Base-by-base conservation (phyloP, 2,329 filamentous ascomycete species). In the Chrysoporthe austroafricana region DNA sequence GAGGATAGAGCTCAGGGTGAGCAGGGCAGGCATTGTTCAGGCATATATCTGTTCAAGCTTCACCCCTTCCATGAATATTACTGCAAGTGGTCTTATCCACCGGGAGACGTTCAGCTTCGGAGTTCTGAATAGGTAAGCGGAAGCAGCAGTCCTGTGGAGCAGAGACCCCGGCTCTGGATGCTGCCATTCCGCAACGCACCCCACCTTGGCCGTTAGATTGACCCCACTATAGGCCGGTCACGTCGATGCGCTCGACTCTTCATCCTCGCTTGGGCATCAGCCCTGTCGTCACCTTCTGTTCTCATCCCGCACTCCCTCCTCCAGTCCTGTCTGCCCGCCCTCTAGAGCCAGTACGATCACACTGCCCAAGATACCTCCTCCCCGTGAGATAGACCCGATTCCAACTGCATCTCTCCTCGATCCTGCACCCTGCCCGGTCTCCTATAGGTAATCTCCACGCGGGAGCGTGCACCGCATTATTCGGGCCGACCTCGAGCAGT, bases 401-500 rank as follows among this genome's bases (percentile, higher is more conserved):
- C 26, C 6, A 14, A 32, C 32, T 54, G 32, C 32, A 54, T 26
- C 50, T 26, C 4, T 2, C 50, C 50, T 21, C 50, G 21, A 21
- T 32, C 32, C 60, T 62, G 18, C 42, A 50, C 52, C 48, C 64
- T 62, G 57, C 58, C 48, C 16, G n/a, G 21, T 2, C 39, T 42
- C 14, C 54, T 32, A 60, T 60, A 50, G 36, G 63, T 52, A 32
- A 59, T 34, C 46, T 66, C 57, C 26, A 68, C 36, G 50, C 64
- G 61, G 64, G 61, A 69, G 65, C 52, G 64, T 16, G 64, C 57
- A 57, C 54, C 64, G 64, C 58, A 36, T 56, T 42, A 66, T 44
- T 67, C 65, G 57, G 65, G 57, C 50, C 68, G 65, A 69, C 58
- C 68, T 66, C 46, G 48, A 63, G 48, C 39, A 32, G 39, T 6